Evolutionary conservation across 306 rosid species (phyloP).

Genomic region (Fagus crenata): DNA sequence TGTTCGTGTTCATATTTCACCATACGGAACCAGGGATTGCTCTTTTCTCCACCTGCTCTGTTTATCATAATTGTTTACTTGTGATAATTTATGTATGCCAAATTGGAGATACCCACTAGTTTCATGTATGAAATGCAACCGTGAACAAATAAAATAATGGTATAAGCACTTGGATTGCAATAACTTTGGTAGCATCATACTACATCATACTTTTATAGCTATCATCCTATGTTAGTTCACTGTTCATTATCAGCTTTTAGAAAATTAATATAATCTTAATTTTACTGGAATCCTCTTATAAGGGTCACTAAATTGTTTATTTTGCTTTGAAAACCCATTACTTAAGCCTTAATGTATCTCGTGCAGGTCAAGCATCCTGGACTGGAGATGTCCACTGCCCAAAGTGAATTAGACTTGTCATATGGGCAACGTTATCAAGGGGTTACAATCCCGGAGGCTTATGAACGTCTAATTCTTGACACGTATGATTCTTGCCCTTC

Average conservation of each 20-base stretch:
- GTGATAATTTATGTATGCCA: no score
- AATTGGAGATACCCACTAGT: no score
- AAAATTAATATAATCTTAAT: not conserved
- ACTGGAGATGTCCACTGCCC: slow-evolving; percentile 81
- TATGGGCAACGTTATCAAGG: slow-evolving; percentile 84
- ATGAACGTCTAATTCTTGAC: slow-evolving; percentile 95
- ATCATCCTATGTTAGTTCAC: not conserved
- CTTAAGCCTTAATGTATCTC: slow-evolving; percentile 17
- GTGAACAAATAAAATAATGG: no score
- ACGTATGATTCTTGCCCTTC: slow-evolving; percentile 57
- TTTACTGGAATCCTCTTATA: not conserved
- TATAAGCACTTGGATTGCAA: not conserved
- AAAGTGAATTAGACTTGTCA: slow-evolving; percentile 94
- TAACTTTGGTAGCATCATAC: not conserved
- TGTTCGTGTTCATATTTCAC: not conserved
- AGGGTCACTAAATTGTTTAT: not conserved
- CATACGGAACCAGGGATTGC: no score
- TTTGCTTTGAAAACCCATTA: slow-evolving; percentile 6
- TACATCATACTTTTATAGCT: not conserved
- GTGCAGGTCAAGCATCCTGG: slow-evolving; percentile 96
- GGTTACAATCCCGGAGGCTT: slow-evolving; percentile 86
- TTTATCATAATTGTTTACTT: no score
- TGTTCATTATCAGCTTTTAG: not conserved
- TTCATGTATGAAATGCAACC: no score
- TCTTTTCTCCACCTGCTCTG: no score